Conservation (phyloP, 768 basidiomycete genomes). For the Leccinellum rugosiceps region DNA sequence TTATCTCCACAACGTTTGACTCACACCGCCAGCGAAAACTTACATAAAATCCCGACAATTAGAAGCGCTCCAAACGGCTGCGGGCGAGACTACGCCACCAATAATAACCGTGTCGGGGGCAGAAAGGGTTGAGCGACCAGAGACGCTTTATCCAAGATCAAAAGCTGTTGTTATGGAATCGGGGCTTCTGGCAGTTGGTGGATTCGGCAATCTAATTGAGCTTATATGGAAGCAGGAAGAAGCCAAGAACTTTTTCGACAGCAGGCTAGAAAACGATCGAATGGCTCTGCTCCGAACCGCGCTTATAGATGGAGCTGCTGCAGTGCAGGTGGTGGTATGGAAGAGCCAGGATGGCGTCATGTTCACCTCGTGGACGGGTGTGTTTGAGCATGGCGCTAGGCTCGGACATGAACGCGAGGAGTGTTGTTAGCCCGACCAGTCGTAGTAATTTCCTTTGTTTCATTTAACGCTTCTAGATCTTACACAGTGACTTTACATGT, state of each 20-base stretch:
- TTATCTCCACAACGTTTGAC: too few relatives aligned
- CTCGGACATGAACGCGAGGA: not conserved
- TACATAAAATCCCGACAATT: not conserved
- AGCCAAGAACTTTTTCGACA: not conserved
- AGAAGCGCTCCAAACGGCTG: not conserved
- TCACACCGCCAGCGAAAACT: too few relatives aligned
- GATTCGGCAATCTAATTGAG: not conserved
- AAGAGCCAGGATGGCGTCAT: not conserved
- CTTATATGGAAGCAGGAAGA: not conserved
- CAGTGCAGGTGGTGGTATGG: not conserved
- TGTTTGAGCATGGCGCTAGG: not conserved
- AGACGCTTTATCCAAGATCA: not conserved
- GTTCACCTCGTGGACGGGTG: not conserved
- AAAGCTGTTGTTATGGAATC: not conserved
- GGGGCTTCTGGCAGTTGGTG: not conserved
- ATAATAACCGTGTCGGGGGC: not conserved
- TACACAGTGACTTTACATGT: not conserved
- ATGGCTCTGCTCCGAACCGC: not conserved
- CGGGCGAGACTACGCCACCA: too few relatives aligned
- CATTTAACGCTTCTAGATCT: not conserved
- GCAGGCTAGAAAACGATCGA: not conserved
- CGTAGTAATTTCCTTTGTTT: conserved; percentile 11
- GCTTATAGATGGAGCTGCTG: not conserved
- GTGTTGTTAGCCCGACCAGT: not conserved
- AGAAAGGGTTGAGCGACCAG: not conserved